Evolutionary conservation across 2,329 filamentous ascomycete species (phyloP).

Genomic region (Ilyonectria destructans): DNA sequence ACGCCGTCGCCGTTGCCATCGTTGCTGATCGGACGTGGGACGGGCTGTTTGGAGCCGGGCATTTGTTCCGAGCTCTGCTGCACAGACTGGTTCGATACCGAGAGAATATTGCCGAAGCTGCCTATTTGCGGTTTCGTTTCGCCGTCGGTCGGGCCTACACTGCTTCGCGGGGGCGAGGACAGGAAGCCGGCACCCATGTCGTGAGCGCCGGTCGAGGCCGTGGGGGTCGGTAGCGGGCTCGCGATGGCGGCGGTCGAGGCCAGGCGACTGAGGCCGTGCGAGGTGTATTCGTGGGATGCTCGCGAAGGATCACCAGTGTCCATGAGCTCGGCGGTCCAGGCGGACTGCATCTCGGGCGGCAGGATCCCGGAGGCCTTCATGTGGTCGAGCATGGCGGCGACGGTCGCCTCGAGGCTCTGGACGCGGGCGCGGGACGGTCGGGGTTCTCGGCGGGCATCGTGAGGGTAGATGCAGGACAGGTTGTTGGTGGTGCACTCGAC

Average conservation of each 20-base stretch:
- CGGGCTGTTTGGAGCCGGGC: constrained; percentile 35
- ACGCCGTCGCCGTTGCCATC: constrained; percentile 49
- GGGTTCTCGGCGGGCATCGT: constrained; percentile 53
- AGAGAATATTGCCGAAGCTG: constrained; percentile 46
- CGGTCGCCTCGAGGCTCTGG: constrained; percentile 51
- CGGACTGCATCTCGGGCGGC: constrained; percentile 46
- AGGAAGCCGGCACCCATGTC: constrained; percentile 50
- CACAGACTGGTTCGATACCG: constrained; percentile 33
- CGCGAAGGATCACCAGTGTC: constrained; percentile 42
- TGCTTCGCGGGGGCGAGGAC: constrained; percentile 49
- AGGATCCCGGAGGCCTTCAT: constrained; percentile 54
- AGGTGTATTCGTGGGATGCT: constrained; percentile 45
- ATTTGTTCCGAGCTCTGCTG: constrained; percentile 35
- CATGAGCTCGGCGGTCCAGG: constrained; percentile 50
- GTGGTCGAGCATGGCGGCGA: constrained; percentile 52
- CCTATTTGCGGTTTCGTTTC: constrained; percentile 47
- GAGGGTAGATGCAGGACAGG: constrained; percentile 53
- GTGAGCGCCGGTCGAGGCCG: constrained; percentile 44
- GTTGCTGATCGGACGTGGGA: constrained; percentile 48
- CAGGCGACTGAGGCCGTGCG: constrained; percentile 49
- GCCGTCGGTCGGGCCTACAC: constrained; percentile 47
- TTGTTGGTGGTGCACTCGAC: constrained; percentile 50
- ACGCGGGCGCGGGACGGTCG: constrained; percentile 52
- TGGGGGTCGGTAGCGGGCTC: constrained; percentile 49
- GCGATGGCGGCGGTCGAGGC: constrained; percentile 51